Percentiles rank a stretch among this genome's conserved stretches.
Evolutionary conservation across 331 rosid species (phyloP).

Genomic region (Quercus phellos): DNA sequence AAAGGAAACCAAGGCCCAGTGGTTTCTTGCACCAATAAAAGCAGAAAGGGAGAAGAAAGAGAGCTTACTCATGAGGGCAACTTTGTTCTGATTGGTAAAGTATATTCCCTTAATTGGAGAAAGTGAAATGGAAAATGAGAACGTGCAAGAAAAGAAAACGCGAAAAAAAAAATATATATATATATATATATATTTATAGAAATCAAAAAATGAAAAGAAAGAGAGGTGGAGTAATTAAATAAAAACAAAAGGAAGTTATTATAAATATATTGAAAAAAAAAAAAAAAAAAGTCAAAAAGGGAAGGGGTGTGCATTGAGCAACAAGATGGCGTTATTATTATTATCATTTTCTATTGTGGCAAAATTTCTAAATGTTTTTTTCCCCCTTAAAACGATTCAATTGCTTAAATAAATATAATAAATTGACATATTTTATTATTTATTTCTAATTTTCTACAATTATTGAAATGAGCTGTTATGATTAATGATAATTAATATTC

Average conservation of each 20-base stretch:
- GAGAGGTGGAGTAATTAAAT: neutral
- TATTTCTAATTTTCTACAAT: too few species aligned
- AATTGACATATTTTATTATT: too few species aligned
- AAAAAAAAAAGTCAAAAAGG: neutral
- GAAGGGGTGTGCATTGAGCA: conserved; percentile 10
- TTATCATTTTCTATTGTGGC: neutral
- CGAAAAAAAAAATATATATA: neutral
- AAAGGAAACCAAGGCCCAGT: neutral
- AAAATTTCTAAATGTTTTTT: too few species aligned
- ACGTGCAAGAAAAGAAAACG: neutral
- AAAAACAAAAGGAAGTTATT: too few species aligned
- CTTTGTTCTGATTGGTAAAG: neutral
- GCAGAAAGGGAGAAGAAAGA: neutral
- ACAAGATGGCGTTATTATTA: conserved; percentile 9
- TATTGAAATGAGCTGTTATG: too few species aligned
- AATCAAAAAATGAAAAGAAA: neutral
- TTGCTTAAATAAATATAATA: too few species aligned
- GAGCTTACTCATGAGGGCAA: neutral
- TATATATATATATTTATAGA: too few species aligned
- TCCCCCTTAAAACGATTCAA: too few species aligned
- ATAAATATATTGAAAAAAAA: neutral
- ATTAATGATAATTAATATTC: too few species aligned
- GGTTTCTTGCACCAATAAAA: neutral
- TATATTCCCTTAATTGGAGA: neutral
- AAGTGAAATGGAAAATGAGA: neutral